Conservation (phyloP, 768 basidiomycete genomes). For the Amanita pseudoporphyria region DNA sequence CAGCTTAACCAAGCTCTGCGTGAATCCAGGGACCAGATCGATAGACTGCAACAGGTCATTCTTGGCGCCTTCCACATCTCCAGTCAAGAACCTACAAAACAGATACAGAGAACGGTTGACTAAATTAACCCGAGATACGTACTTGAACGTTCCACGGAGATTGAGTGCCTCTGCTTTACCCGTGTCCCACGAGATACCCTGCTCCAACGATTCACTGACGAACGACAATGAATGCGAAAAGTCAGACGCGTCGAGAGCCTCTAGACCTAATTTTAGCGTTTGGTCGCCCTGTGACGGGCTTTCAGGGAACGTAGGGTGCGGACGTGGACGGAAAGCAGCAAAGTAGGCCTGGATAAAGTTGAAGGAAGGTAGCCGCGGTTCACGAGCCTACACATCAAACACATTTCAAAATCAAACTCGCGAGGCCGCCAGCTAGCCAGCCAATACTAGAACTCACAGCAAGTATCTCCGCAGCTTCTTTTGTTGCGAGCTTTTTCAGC, state of each 20-base stretch:
- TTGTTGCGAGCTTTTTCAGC: slow-evolving; percentile 67
- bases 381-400: slow-evolving; percentile 49
- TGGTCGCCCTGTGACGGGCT: slow-evolving; percentile 71
- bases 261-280: slow-evolving; percentile 68
- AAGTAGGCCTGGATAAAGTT: slow-evolving; percentile 96
- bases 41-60: slow-evolving; percentile 74
- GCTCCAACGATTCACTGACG: slow-evolving; percentile 77
- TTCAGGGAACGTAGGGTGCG: slow-evolving; percentile 66
- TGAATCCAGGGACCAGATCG: slow-evolving; percentile 53
- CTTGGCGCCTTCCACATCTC: slow-evolving; percentile 76
- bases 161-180: slow-evolving; percentile 86
- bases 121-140: slow-evolving; percentile 13
- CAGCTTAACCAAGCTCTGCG: slow-evolving; percentile 92
- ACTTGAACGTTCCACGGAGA: slow-evolving; percentile 95
- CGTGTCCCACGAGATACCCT: slow-evolving; percentile 68
- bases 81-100: slow-evolving; percentile 68
- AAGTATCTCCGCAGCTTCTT: slow-evolving; percentile 67
- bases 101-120: background rate
- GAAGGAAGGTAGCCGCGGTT: slow-evolving; percentile 76
- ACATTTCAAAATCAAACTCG: too few species aligned
- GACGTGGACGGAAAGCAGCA: slow-evolving; percentile 88
- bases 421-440: too few species aligned
- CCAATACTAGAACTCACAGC: slow-evolving; percentile 30
- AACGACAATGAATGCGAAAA: slow-evolving; percentile 75
- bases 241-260: slow-evolving; percentile 79